A percentile compares a stretch with the other conserved stretches of the same genome.
These are phyloP conservation scores for Globisporangium paroecandrum DNA, from an alignment of 352 stramenopile species.

Conservation along the genomic window DNA sequence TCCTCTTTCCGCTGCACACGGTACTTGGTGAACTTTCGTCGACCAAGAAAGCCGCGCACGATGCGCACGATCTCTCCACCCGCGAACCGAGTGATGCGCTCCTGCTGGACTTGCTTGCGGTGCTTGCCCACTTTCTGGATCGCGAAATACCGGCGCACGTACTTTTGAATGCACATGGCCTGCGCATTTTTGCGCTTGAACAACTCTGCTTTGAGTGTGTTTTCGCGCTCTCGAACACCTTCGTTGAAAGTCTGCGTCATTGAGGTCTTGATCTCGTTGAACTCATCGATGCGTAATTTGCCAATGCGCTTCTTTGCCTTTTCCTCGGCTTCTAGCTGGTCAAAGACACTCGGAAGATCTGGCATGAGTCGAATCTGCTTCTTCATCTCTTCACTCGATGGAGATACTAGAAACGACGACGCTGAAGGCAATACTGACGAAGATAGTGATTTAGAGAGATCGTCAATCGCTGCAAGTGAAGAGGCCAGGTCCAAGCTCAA, in stretches of 20 bases:
- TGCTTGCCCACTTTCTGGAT: constrained; percentile 27
- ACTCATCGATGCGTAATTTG: constrained; percentile 41
- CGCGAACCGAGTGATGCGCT: constrained; percentile 44
- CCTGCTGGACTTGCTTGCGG: constrained; percentile 34
- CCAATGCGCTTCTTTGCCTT: constrained; percentile 40
- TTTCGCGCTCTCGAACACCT: constrained; percentile 50
- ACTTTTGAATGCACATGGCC: constrained; percentile 51
- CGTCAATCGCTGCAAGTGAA: constrained; percentile 5
- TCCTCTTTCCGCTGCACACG: constrained; percentile 20
- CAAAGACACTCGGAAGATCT: constrained; percentile 73
- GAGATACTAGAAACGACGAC: neutral
- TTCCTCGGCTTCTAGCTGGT: constrained; percentile 74
- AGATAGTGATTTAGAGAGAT: neutral
- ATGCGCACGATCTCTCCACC: constrained; percentile 65
- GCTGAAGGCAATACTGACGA: constrained; percentile 18
- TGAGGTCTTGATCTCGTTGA: constrained; percentile 36
- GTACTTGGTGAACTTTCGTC: constrained; percentile 38
- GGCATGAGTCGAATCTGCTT: constrained; percentile 33
- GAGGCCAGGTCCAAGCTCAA: constrained; percentile 22
- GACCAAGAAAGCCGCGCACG: constrained; percentile 53
- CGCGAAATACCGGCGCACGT: constrained; percentile 54
- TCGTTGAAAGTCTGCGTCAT: constrained; percentile 44
- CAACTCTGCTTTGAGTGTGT: constrained; percentile 39
- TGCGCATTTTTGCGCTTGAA: constrained; percentile 42
- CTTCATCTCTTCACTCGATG: constrained; percentile 26